Evolutionary conservation across 306 rosid species (phyloP), one percentile per base, ranked within the genome.

Genomic region (Castanospermum australe): DNA sequence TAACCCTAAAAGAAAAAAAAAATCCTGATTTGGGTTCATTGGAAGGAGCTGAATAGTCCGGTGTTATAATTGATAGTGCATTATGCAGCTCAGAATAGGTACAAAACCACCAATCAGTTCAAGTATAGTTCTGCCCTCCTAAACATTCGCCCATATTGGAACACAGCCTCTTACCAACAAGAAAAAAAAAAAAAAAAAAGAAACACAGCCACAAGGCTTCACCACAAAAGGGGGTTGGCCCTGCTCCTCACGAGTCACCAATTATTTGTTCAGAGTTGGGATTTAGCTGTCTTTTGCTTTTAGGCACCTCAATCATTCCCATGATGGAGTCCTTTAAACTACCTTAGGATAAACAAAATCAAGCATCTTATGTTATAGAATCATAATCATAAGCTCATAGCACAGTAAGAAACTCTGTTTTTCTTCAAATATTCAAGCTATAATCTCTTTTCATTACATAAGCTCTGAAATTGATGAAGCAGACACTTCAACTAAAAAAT

Each of bases 241-340:
- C 8, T 59, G 24, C 39, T 24, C 39, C 56, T 8, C 14, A 24
- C 42, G 0, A 35, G 42, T 51, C 14, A 80, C 47, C 30, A 80
- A 45, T 39, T 73, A 63, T 60, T 41, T 41, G 69, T 55, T 60
- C 18, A 60, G 42, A 63, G 56, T 77, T 83, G 71, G 64, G 74
- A 44, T 56, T 56, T 72, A 61, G 75, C 67, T 45, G 86, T 65
- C 66, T 39, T 83, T 63, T 11, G 39, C 48, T 48, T 78, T 56
- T 30, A 56, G 30, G 12, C 38, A 57, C 66, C 67, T 66, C 59
- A 64, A 51, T 71, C 76, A 78, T 78, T 59, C 32, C 62, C 77
- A 13, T 83, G 63, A 78, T 72, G 41, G 72, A 50, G 2, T 71
- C 80, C 32, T 24, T 48, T 28, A 33, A 71, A 48, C 36, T 22